Base-by-base conservation (phyloP, 2,329 filamentous ascomycete species). In the Fusarium begoniae region DNA sequence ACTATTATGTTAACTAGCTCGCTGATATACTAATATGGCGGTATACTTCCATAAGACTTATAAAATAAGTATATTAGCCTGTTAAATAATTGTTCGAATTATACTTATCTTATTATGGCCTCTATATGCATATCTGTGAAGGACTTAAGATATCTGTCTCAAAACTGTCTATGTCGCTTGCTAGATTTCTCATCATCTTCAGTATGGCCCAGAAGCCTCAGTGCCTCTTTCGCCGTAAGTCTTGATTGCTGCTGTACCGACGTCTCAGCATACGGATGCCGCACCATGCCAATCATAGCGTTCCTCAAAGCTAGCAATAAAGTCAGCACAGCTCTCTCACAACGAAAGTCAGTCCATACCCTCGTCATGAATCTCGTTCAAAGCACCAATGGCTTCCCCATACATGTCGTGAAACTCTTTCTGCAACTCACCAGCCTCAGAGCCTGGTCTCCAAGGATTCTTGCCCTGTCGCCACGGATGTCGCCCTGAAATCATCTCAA, bases 211-310 rank as follows among this genome's bases (percentile, higher is more conserved):
- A 54, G 7, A 40, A 54, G 9, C 0, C 24, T 26, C 18, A 54
- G 5, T 1, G 18, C 51, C 51, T 54, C 51, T 54, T 40, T 54
- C 0, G 35, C 35, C 2, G 51, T 54, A 9, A 54, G 51, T 38
- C 51, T 54, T 2, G 35, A 54, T 38, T 38, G 0, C 0, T 20
- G 6, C 0, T 54, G 51, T 26, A 14, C 5, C 2, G 24, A 0
- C 1, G 18, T 54, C 13, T 54, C 51, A 40, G 51, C 51, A n/a
- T 54, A 54, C 3, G 51, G 14, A 54, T 54, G 24, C 20, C 51
- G 24, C 6, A 54, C 51, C 51, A 54, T 54, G 0, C 51, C 51
- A 7, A 54, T 0, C 7, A n/a, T 2, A 0, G 51, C 35, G 0
- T 28, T 0, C 7, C 35, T 54, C 24, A 54, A 54, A 15, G 51